phyloP scores from a whole-genome alignment of 1,139 yeast genomes.

The Scheffersomyces titani region DNA sequence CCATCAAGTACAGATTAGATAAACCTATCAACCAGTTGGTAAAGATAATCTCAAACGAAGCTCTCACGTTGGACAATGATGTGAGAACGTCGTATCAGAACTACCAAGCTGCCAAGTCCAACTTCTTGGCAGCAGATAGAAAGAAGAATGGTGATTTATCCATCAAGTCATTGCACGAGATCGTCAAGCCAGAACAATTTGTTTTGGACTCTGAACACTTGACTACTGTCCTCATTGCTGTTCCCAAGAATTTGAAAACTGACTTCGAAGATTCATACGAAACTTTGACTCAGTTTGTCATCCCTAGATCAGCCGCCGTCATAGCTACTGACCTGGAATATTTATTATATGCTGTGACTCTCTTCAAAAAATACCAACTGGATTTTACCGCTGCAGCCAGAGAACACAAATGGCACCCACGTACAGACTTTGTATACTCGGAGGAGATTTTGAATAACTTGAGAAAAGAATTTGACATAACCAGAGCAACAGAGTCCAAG shows the following conservation, averaged over 20 bases:
- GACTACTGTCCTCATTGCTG: constrained; percentile 80
- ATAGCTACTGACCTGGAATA: constrained; percentile 76
- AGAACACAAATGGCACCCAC: constrained; percentile 88
- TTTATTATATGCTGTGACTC: constrained; percentile 71
- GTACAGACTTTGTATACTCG: constrained; percentile 83
- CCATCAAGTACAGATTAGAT: constrained; percentile 82
- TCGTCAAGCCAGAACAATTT: constrained; percentile 82
- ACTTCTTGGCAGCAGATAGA: constrained; percentile 84
- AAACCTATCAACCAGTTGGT: constrained; percentile 79
- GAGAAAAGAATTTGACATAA: constrained; percentile 76
- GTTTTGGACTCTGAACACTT: constrained; percentile 84
- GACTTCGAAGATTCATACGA: constrained; percentile 75
- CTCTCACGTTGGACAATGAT: constrained; percentile 79
- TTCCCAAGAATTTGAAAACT: constrained; percentile 64
- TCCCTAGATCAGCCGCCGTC: constrained; percentile 81
- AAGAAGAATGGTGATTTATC: constrained; percentile 92
- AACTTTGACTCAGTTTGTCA: constrained; percentile 75
- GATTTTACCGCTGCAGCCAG: constrained; percentile 73
- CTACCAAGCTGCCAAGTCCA: constrained; percentile 82
- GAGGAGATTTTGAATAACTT: constrained; percentile 72
- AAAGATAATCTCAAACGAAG: constrained; percentile 70
- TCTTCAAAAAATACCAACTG: constrained; percentile 77
- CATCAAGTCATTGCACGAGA: constrained; percentile 84
- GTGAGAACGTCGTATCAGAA: constrained; percentile 68
- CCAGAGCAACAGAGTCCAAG: constrained; percentile 71